Conservation (phyloP, 306 rosid genomes). For the Fragaria vesca region DNA sequence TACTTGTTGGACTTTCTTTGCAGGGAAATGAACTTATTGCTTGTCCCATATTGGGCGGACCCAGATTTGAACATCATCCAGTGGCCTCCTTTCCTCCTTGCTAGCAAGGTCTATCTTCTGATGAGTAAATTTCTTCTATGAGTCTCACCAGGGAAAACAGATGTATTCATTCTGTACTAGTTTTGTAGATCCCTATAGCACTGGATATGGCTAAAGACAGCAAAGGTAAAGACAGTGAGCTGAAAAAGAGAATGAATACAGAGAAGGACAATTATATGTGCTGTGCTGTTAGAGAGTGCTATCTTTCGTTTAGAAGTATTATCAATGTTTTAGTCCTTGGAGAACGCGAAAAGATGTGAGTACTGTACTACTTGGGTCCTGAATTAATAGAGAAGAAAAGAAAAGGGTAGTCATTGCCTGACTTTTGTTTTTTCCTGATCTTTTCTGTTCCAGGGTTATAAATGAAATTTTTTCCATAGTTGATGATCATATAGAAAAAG, state of each 20-base stretch:
- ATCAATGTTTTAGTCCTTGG: conserved; percentile 70
- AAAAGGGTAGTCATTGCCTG: conserved; percentile 12
- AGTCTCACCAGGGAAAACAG: not conserved
- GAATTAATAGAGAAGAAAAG: conserved; percentile 18
- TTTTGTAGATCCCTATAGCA: conserved; percentile 83
- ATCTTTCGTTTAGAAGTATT: conserved; percentile 65
- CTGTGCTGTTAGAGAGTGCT: conserved; percentile 84
- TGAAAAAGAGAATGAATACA: conserved; percentile 63
- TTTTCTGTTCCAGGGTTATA: conserved; percentile 61
- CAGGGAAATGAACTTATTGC: conserved; percentile 94
- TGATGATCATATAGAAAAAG: conserved; percentile 44
- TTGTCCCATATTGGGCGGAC: conserved; percentile 87
- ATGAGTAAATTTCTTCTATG: conserved; percentile 18
- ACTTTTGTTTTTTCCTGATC: conserved; percentile 19
- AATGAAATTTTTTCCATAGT: conserved; percentile 56
- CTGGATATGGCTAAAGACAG: conserved; percentile 94
- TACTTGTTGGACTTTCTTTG: conserved; percentile 14
- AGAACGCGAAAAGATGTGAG: conserved; percentile 67
- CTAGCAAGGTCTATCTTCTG: conserved; percentile 72
- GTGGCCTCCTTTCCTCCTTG: conserved; percentile 99
- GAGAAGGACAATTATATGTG: conserved; percentile 77
- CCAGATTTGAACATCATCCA: conserved; percentile 64
- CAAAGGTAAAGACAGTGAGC: conserved; percentile 63
- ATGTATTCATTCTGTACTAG: conserved; percentile 12
- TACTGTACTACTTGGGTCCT: conserved; percentile 22